These are phyloP conservation scores for Jamesozyma spencerorum DNA, from an alignment of 805 yeast species.

Conservation along the genomic window DNA sequence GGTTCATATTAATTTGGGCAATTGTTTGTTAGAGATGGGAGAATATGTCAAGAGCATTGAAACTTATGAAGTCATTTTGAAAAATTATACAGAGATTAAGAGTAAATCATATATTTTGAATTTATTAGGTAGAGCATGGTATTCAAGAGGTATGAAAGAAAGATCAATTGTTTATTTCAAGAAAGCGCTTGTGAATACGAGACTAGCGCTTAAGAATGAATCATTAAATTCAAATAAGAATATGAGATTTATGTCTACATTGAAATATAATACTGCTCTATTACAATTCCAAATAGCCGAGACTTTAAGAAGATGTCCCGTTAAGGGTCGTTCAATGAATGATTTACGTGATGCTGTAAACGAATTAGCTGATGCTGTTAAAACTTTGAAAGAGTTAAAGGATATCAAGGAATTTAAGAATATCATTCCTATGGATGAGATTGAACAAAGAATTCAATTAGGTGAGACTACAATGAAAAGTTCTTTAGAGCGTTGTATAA, in stretches of 20 bases:
- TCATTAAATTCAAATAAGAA: slow-evolving; percentile 7
- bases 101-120: slow-evolving; percentile 60
- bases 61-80: slow-evolving; percentile 71
- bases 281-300: slow-evolving; percentile 84
- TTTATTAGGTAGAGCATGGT: slow-evolving; percentile 83
- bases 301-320: slow-evolving; percentile 52
- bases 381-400: slow-evolving; percentile 47
- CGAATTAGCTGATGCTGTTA: slow-evolving; percentile 56
- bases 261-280: slow-evolving; percentile 73
- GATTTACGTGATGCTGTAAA: slow-evolving; percentile 49
- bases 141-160: slow-evolving; percentile 62
- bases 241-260: slow-evolving; percentile 35
- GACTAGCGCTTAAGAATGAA: slow-evolving; percentile 41
- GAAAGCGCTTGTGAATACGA: slow-evolving; percentile 54
- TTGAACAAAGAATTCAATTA: slow-evolving; percentile 78
- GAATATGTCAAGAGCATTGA: slow-evolving; percentile 84
- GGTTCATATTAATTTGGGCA: slow-evolving; percentile 78
- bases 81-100: slow-evolving; percentile 43
- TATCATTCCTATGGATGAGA: slow-evolving; percentile 71
- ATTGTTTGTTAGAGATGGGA: slow-evolving; percentile 71
- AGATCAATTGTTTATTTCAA: slow-evolving; percentile 51
- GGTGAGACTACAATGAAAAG: slow-evolving; percentile 68
- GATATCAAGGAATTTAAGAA: slow-evolving; percentile 39
- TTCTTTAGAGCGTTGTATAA: slow-evolving; percentile 59
- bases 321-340: slow-evolving; percentile 48